A percentile compares a stretch with the other conserved stretches of the same genome.
Conservation (phyloP, 257 asterid genomes). For the Prunella vulgaris region DNA sequence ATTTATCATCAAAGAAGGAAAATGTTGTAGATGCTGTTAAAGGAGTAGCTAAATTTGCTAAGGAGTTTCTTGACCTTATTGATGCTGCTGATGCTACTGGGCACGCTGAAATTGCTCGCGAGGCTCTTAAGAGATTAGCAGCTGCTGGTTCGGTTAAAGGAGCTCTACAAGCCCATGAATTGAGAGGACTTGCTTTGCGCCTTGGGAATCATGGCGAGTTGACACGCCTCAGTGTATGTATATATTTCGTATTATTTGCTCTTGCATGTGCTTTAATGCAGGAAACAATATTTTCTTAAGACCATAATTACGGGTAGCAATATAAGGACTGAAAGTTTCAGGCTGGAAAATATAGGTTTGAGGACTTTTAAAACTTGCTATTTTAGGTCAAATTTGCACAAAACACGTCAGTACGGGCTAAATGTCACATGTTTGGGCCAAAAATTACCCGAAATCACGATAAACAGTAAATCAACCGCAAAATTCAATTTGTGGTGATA, state of each 20-base stretch:
- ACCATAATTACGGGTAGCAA: too few species aligned
- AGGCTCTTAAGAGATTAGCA: conserved; percentile 90
- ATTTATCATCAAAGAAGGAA: conserved; percentile 75
- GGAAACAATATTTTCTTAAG: too few species aligned
- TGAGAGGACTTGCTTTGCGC: conserved; percentile 92
- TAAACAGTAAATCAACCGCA: too few species aligned
- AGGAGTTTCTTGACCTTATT: conserved; percentile 78
- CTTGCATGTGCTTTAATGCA: not conserved
- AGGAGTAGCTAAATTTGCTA: conserved; percentile 84
- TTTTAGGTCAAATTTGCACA: too few species aligned
- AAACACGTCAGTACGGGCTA: too few species aligned
- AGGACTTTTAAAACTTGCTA: too few species aligned
- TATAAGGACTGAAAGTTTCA: too few species aligned
- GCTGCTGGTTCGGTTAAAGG: conserved; percentile 97
- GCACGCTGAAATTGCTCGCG: conserved; percentile 90
- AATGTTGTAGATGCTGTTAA: conserved; percentile 85
- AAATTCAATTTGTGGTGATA: too few species aligned
- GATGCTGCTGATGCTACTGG: conserved; percentile 99
- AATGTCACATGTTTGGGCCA: too few species aligned
- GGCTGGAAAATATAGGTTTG: too few species aligned
- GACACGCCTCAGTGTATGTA: conserved; percentile 87
- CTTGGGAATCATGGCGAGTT: conserved; percentile 95
- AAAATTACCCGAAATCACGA: too few species aligned
- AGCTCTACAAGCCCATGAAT: conserved; percentile 76
- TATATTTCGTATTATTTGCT: not conserved